Evolutionary conservation across 257 asterid genomes (phyloP), one percentile per base, ranked within the genome.

Genomic region (Osmanthus fragrans): DNA sequence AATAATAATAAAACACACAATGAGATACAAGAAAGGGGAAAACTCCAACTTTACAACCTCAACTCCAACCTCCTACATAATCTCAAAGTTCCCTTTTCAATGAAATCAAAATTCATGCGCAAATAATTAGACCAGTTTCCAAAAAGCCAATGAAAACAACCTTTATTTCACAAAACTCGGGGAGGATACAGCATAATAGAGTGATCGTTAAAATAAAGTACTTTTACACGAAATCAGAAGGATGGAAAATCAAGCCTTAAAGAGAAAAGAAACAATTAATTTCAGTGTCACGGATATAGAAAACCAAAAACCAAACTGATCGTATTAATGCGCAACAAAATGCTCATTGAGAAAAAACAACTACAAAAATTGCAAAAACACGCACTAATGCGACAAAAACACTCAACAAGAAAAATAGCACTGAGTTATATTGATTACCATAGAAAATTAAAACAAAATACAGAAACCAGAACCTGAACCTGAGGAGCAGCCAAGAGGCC

Each of bases 401-500:
- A 60, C 54, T 25, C 30, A 77, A 7, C 68, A 33, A 75, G 9
- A 21, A 73, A 34, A 16, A 73, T 67, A 10, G 30, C 73, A 7
- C 68, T 29, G 6, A 54, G 54, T 36, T 3, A 77, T 23, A 39
- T 30, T 2, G 58, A 27, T 60, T 32, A 23, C 18, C 9, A 21
- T 25, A 60, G 2, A 39, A 2, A 10, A 13, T 39, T 3, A 33
- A 47, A 78, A 58, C 5, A 19, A 58, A 10, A 27, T 11, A 29
- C 23, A 76, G 6, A 45, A 36, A 65, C 18, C 19, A 3, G n/a
- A n/a, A n/a, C n/a, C n/a, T n/a, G 75, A 80, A 94, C 98, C 97
- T 90, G 98, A 11, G 98, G 95, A 82, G 97, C 88, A 85, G 97
- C 97, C 90, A 94, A 77, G 70, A 94, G 90, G 71, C 95, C 97